Conservation (phyloP, 345 rosid genomes). For the Lumnitzera racemosa region DNA sequence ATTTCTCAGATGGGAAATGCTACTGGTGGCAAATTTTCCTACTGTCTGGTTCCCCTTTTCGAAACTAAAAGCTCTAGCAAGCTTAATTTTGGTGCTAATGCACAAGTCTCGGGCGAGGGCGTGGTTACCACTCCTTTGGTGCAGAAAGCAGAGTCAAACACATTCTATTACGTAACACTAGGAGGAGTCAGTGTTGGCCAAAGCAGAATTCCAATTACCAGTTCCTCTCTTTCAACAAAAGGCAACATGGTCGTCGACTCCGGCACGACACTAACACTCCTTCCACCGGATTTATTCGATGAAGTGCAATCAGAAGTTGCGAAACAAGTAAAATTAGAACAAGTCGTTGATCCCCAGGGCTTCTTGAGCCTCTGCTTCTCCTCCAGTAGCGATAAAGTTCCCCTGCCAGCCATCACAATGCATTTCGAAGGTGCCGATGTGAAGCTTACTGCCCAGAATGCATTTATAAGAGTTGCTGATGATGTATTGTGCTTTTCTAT, state of each 20-base stretch:
- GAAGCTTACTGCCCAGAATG: constrained; percentile 28
- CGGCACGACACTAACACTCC: constrained; percentile 24
- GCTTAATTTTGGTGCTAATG: constrained; percentile 11
- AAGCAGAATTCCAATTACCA: not conserved
- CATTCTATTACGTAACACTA: constrained; percentile 41
- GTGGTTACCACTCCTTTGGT: constrained; percentile 33
- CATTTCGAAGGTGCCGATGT: constrained; percentile 20
- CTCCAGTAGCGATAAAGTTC: constrained; percentile 1
- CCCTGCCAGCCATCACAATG: not conserved
- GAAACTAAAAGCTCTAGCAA: constrained; percentile 21
- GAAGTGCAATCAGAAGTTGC: constrained; percentile 22
- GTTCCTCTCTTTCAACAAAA: not conserved
- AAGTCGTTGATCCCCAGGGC: constrained; percentile 23
- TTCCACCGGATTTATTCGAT: constrained; percentile 28
- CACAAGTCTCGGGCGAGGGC: constrained; percentile 6
- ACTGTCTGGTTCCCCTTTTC: constrained; percentile 39
- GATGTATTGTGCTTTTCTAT: constrained; percentile 30
- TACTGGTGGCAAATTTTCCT: constrained; percentile 38
- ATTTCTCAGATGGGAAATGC: constrained; percentile 10
- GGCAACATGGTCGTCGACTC: constrained; percentile 17
- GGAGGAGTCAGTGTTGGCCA: constrained; percentile 33
- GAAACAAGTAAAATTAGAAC: constrained; percentile 11
- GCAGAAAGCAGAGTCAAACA: constrained; percentile 13
- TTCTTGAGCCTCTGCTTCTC: constrained; percentile 17
- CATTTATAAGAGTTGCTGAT: constrained; percentile 20